Percentiles rank a stretch among this genome's conserved stretches.
Evolutionary conservation across 768 basidiomycete species (phyloP).

Genomic region (Russula griseocarnosa): DNA sequence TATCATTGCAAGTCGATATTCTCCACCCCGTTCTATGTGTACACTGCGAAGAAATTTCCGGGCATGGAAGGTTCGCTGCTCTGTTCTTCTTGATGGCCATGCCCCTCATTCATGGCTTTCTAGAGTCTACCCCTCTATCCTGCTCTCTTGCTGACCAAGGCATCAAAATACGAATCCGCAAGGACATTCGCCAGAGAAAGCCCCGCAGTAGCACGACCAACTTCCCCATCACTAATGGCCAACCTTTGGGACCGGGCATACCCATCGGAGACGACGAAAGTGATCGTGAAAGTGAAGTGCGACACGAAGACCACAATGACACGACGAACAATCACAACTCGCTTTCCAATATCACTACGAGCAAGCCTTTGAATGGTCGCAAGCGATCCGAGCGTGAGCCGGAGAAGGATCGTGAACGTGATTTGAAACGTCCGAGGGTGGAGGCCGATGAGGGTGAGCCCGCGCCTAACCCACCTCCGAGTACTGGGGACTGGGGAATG

Average conservation of each 20-base stretch:
- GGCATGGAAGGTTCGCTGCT: slow-evolving; percentile 80
- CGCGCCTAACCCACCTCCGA: slow-evolving; percentile 16
- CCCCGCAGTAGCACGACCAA: slow-evolving; percentile 36
- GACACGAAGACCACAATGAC: slow-evolving; percentile 22
- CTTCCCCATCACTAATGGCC: slow-evolving; percentile 23
- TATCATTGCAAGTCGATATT: slow-evolving; percentile 88
- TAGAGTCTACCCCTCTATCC: slow-evolving; percentile 86
- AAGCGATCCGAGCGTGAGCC: slow-evolving; percentile 27
- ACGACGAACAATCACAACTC: slow-evolving; percentile 27
- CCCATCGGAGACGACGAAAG: slow-evolving; percentile 27
- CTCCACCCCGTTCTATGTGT: slow-evolving; percentile 88
- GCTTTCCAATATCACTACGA: slow-evolving; percentile 14
- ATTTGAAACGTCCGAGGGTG: slow-evolving; percentile 25
- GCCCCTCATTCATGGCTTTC: slow-evolving; percentile 10
- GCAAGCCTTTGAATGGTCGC: slow-evolving; percentile 15
- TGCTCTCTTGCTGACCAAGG: slow-evolving; percentile 93
- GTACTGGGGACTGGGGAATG: slow-evolving; percentile 27
- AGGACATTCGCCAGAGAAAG: slow-evolving; percentile 84
- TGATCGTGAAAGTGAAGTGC: slow-evolving; percentile 26
- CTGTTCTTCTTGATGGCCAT: slow-evolving; percentile 1
- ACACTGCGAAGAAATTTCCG: slow-evolving; percentile 94
- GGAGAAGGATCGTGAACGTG: slow-evolving; percentile 28
- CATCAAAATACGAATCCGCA: slow-evolving; percentile 91
- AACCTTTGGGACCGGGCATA: slow-evolving; percentile 18
- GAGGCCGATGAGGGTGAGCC: slow-evolving; percentile 22